phyloP scores from a whole-genome alignment of 257 asterid species.

The Gynochthodes officinalis region DNA sequence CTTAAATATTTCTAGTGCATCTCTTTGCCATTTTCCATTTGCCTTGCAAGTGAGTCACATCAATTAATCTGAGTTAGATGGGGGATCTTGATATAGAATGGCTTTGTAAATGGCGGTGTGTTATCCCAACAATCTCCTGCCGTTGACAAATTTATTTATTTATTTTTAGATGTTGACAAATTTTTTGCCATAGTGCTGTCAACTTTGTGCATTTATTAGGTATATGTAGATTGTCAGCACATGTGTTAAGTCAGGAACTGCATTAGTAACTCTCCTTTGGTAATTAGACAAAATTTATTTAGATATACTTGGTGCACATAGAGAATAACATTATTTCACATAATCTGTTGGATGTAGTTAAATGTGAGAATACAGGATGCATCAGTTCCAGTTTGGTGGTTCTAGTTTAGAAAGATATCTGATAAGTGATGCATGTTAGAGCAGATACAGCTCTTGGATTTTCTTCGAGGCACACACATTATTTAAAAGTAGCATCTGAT shows the following conservation, averaged over 20 bases:
- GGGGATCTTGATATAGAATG: neutral
- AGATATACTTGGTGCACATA: neutral
- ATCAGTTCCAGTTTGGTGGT: neutral
- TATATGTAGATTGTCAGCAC: neutral
- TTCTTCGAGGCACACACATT: neutral
- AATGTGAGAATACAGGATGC: neutral
- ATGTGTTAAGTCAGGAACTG: neutral
- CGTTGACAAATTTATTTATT: neutral
- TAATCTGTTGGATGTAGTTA: neutral
- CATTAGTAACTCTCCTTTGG: neutral
- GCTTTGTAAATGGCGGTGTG: neutral
- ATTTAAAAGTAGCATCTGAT: neutral
- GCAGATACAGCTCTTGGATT: constrained; percentile 2
- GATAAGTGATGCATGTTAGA: neutral
- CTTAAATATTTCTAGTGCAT: neutral
- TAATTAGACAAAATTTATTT: neutral
- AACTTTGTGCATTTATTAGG: neutral
- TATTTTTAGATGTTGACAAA: too few relatives aligned
- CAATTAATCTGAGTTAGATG: neutral
- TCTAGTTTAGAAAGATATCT: neutral
- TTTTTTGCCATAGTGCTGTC: neutral
- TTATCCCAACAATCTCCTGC: neutral
- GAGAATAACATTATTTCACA: neutral
- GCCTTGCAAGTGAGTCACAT: neutral
- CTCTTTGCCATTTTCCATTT: neutral